Base-by-base conservation (phyloP, 2,329 filamentous ascomycete species). In the Plectosphaerella cucumerina region DNA sequence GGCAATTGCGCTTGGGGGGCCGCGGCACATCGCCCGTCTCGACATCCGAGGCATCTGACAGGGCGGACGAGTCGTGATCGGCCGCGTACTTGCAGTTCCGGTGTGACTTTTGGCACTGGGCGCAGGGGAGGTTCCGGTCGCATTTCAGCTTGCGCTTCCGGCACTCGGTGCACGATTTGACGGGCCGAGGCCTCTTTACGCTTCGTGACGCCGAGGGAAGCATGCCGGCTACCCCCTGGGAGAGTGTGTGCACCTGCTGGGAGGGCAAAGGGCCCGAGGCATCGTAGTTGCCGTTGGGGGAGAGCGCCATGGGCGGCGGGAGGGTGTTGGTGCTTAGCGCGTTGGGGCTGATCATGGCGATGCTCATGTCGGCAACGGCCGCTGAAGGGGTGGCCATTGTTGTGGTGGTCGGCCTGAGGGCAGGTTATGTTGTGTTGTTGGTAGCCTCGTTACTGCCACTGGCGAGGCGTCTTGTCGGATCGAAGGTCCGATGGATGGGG, bases 121-220 rank as follows among this genome's bases (percentile, higher is more conserved):
- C 77, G 58, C 80, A 84, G 4, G 78, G 78, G 42, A 71, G 69
- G n/a, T 73, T 68, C 43, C 80, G 73, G 61, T 83, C 78, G 63
- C 80, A 84, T 52, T 73, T 71, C 5, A 81, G 65, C 61, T 81
- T 83, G 58, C 80, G 72, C 61, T 81, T 81, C 50, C 80, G 72
- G 58, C 80, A 81, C 57, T 79, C 76, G 51, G 75, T 75, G 60
- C 78, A 81, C 4, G 76, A 80, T 60, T 81, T 81, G 54, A 80
- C 78, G 3, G 78, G 78, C 8, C 78, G 66, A 3, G 77, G 76
- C 31, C 78, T 70, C 59, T 80, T 80, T 48, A 80, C 76, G 56
- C 74, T 77, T 47, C 73, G 69, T 45, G 55, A 55, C 31, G 53
- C 53, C 41, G 55, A 53, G 5, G 43, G 31, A n/a, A 42, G 39